phyloP scores from a whole-genome alignment of 768 basidiomycete genomes.

The Chalciporus piperatus region DNA sequence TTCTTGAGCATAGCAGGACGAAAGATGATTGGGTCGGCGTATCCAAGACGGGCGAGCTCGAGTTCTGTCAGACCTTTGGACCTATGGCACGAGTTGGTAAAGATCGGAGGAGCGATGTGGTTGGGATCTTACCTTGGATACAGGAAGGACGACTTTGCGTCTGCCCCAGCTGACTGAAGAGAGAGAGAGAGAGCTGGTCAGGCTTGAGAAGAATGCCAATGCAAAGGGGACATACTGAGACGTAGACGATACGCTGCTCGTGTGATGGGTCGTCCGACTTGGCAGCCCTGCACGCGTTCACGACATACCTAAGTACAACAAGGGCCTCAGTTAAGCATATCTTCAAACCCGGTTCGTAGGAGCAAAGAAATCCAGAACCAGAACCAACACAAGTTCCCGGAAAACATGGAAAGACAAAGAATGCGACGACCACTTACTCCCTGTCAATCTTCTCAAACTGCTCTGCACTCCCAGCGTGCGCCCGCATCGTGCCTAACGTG shows the following conservation, averaged over 20 bases:
- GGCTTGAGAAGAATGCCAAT: constrained; percentile 25
- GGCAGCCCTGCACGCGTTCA: constrained; percentile 68
- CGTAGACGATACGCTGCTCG: constrained; percentile 63
- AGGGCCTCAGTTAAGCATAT: too few species aligned
- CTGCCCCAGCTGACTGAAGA: constrained; percentile 46
- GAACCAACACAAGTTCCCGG: too few species aligned
- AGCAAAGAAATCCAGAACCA: too few species aligned
- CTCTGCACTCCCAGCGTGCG: constrained; percentile 57
- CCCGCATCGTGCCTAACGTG: constrained; percentile 67
- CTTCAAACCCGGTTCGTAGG: too few species aligned
- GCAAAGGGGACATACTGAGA: constrained; percentile 42
- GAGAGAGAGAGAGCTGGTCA: neutral
- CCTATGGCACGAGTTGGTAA: constrained; percentile 34
- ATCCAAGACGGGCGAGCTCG: constrained; percentile 63
- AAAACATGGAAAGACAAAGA: too few species aligned
- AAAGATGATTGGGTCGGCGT: constrained; percentile 68
- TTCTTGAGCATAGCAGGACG: constrained; percentile 57
- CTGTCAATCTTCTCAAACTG: constrained; percentile 77
- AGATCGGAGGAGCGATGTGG: neutral
- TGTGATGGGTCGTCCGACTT: constrained; percentile 43
- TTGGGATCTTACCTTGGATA: constrained; percentile 43
- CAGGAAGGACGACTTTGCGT: constrained; percentile 47
- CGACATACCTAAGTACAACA: constrained; percentile 55
- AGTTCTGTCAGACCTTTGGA: constrained; percentile 76
- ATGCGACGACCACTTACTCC: constrained; percentile 44